Percentiles rank a stretch among this genome's conserved stretches.
Evolutionary conservation across 768 basidiomycete species (phyloP).

Genomic region (Agrocybe chaxingu): DNA sequence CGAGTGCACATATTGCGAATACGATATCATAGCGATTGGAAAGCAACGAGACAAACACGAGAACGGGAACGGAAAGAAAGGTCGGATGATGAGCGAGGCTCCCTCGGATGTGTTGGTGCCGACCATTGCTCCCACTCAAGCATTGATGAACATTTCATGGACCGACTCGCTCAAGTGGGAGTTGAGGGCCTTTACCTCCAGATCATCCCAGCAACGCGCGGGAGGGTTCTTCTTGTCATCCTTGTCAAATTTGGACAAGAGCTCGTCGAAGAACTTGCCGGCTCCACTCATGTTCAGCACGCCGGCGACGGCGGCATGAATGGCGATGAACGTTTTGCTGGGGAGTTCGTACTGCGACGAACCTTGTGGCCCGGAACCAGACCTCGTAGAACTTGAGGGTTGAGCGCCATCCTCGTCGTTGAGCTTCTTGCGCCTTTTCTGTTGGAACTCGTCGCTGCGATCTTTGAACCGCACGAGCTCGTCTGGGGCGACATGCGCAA

Average conservation of each 20-base stretch:
- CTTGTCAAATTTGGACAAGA: slow-evolving; percentile 5
- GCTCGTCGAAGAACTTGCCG: slow-evolving; percentile 15
- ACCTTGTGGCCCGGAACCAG: neutral
- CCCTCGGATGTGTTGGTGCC: too few species aligned
- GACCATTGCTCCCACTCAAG: too few species aligned
- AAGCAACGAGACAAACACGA: too few species aligned
- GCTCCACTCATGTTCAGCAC: slow-evolving; percentile 14
- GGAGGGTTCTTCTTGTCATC: neutral
- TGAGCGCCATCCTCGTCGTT: too few species aligned
- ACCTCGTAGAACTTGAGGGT: slow-evolving; percentile 1
- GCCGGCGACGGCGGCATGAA: slow-evolving; percentile 15
- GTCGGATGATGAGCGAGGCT: too few species aligned
- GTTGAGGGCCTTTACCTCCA: neutral
- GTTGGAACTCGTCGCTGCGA: slow-evolving; percentile 8
- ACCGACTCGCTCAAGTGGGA: too few species aligned
- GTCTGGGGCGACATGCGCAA: neutral
- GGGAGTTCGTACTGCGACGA: slow-evolving; percentile 10
- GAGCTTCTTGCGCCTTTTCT: neutral
- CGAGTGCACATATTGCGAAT: too few species aligned
- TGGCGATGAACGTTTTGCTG: slow-evolving; percentile 7
- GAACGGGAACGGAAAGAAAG: too few species aligned
- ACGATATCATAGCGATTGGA: too few species aligned
- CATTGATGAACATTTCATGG: too few species aligned
- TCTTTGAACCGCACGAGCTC: slow-evolving; percentile 11
- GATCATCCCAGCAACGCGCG: slow-evolving; percentile 14